Conservation (phyloP, 192 early-diverging fungal genomes). For the Coemansia sp. region DNA sequence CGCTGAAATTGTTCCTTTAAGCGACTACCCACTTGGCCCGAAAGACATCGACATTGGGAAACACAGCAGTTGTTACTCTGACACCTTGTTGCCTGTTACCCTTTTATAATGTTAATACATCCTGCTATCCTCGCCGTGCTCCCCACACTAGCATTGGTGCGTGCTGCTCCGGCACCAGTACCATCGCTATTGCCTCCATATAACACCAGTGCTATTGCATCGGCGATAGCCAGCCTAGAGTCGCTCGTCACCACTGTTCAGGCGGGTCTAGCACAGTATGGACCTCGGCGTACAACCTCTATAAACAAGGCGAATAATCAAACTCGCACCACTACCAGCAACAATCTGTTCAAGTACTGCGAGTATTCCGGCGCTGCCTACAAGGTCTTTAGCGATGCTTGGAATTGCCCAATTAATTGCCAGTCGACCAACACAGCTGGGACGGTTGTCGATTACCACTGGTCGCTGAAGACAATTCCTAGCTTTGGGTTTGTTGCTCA, state of each 20-base stretch:
- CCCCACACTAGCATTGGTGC: not conserved
- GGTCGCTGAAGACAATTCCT: conserved; percentile 25
- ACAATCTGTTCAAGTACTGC: conserved; percentile 25
- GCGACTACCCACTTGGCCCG: not conserved
- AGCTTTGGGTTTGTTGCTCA: conserved; percentile 51
- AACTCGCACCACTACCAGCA: not conserved
- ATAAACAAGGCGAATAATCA: not conserved
- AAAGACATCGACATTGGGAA: not conserved
- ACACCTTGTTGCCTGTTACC: not conserved
- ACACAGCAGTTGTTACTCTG: not conserved
- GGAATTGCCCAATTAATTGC: conserved; percentile 42
- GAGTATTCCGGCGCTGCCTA: conserved; percentile 55
- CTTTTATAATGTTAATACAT: not conserved
- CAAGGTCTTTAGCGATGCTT: conserved; percentile 31
- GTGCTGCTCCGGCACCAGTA: not conserved
- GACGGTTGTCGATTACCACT: conserved; percentile 44
- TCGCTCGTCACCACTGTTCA: not conserved
- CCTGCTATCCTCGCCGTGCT: not conserved
- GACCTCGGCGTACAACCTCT: not conserved
- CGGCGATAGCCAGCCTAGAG: not conserved
- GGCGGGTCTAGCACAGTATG: not conserved
- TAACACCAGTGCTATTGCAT: not conserved
- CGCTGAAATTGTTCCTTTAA: not conserved
- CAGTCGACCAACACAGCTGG: conserved; percentile 38
- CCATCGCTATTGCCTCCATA: not conserved